Conservation (phyloP, 495 filamentous ascomycete genomes). For the Penicillium bovifimosum region DNA sequence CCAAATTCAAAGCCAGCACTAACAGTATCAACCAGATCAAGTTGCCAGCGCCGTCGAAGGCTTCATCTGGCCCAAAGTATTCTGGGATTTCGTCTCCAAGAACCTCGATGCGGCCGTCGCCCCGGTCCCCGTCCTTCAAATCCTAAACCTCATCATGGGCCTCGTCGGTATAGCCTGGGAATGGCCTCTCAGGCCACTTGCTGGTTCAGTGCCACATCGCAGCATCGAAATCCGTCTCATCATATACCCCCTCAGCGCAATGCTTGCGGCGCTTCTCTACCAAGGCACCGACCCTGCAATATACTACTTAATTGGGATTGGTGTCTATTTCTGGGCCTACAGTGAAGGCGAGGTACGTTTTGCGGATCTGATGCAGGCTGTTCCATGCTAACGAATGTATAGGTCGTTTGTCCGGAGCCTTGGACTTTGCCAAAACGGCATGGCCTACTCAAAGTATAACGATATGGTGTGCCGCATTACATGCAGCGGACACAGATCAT, state of each 20-base stretch:
- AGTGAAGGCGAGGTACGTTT: constrained; percentile 88
- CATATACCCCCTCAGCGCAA: constrained; percentile 72
- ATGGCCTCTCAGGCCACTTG: constrained; percentile 69
- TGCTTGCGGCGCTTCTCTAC: constrained; percentile 74
- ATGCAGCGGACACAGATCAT: constrained; percentile 13
- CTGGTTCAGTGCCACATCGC: constrained; percentile 68
- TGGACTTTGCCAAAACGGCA: constrained; percentile 48
- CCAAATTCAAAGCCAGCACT: neutral
- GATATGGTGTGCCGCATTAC: constrained; percentile 5
- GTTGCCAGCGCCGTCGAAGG: constrained; percentile 73
- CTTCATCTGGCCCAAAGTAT: constrained; percentile 98
- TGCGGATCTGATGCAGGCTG: neutral
- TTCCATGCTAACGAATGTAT: constrained; percentile 11
- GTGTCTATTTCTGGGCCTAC: constrained; percentile 93
- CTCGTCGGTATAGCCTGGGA: constrained; percentile 79
- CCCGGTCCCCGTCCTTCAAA: constrained; percentile 85
- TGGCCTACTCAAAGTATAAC: constrained; percentile 28
- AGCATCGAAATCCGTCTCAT: constrained; percentile 82
- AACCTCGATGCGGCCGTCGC: constrained; percentile 81
- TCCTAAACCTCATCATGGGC: constrained; percentile 89
- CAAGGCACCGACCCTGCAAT: constrained; percentile 88
- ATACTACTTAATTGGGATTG: constrained; percentile 85
- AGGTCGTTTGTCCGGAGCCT: constrained; percentile 54
- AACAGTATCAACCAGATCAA: constrained; percentile 58
- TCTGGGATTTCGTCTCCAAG: constrained; percentile 95